Evolutionary conservation across 2,329 filamentous ascomycete genomes (phyloP).

Genomic region (Diplodia scrobiculata): DNA sequence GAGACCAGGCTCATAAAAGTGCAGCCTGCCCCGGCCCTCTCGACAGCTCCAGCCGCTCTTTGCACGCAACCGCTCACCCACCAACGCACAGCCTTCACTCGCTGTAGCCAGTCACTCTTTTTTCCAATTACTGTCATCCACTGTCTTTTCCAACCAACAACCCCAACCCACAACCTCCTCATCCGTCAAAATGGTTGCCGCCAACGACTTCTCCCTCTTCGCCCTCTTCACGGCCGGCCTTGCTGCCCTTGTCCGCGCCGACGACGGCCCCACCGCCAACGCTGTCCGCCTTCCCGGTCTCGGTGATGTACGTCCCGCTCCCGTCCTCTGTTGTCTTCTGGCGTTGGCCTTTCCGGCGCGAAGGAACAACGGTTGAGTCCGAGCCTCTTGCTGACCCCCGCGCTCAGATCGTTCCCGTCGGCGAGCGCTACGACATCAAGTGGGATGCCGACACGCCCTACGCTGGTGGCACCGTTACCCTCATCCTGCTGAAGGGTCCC

Average conservation of each 20-base stretch:
- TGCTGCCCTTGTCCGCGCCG: conserved; percentile 46
- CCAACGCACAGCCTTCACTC: neutral
- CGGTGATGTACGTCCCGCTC: conserved; percentile 45
- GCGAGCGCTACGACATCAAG: conserved; percentile 59
- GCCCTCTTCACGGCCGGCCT: conserved; percentile 58
- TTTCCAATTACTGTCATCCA: neutral
- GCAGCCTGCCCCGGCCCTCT: neutral
- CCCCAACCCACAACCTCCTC: conserved; percentile 15
- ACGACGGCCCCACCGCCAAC: conserved; percentile 52
- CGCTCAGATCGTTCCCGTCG: conserved; percentile 55
- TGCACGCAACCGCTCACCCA: conserved; percentile 3
- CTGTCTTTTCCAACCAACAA: conserved; percentile 6
- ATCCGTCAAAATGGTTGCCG: conserved; percentile 40
- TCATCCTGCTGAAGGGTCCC: conserved; percentile 63
- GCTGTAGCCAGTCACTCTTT: conserved; percentile 33
- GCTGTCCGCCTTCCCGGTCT: conserved; percentile 57
- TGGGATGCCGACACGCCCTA: conserved; percentile 55
- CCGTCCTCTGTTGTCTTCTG: neutral
- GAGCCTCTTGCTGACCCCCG: conserved; percentile 20
- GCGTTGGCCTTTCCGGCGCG: neutral
- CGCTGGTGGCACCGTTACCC: conserved; percentile 52
- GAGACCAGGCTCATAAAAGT: conserved; percentile 6
- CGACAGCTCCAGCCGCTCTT: conserved; percentile 24
- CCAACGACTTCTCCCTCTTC: conserved; percentile 47
- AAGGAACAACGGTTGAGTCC: neutral